Evolutionary conservation across 352 stramenopile species (phyloP).

Genomic region (Thalassiosira hispida): DNA sequence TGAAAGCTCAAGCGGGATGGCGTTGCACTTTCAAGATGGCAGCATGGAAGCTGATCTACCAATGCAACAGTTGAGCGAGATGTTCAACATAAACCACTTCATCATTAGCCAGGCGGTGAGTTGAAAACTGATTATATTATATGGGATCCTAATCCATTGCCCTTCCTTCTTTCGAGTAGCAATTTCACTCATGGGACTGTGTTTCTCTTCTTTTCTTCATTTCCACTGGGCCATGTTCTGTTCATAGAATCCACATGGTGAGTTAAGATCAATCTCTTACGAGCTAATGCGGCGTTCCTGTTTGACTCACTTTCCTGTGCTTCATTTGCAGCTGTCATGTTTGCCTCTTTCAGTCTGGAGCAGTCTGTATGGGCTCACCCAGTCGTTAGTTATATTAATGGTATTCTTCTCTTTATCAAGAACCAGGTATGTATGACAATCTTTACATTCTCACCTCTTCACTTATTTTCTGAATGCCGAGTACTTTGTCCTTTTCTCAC

Average conservation of each 20-base stretch:
- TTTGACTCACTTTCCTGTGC: no score
- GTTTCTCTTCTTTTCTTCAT: no score
- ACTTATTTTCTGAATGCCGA: slow-evolving; percentile 2
- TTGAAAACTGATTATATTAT: no score
- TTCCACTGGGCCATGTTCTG: no score
- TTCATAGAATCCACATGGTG: slow-evolving; percentile 81
- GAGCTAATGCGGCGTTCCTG: no score
- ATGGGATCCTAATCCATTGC: no score
- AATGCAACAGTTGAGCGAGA: slow-evolving; percentile 90
- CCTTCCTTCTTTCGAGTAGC: no score
- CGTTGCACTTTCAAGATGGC: slow-evolving; percentile 93
- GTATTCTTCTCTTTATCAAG: slow-evolving; percentile 94
- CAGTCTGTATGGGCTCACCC: slow-evolving; percentile 84
- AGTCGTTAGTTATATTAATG: slow-evolving; percentile 82
- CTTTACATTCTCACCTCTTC: neutral
- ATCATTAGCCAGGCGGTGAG: slow-evolving; percentile 92
- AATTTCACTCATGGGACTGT: no score
- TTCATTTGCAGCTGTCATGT: slow-evolving; percentile 75
- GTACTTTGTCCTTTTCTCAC: neutral
- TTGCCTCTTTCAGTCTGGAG: slow-evolving; percentile 83
- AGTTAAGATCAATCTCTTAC: no score
- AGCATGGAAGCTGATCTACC: slow-evolving; percentile 93
- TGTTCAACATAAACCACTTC: slow-evolving; percentile 99
- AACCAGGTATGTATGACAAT: slow-evolving; percentile 79
- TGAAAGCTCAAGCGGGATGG: slow-evolving; percentile 62